phyloP scores from a whole-genome alignment of 2,329 filamentous ascomycete genomes.

The Fonsecaea pedrosoi region DNA sequence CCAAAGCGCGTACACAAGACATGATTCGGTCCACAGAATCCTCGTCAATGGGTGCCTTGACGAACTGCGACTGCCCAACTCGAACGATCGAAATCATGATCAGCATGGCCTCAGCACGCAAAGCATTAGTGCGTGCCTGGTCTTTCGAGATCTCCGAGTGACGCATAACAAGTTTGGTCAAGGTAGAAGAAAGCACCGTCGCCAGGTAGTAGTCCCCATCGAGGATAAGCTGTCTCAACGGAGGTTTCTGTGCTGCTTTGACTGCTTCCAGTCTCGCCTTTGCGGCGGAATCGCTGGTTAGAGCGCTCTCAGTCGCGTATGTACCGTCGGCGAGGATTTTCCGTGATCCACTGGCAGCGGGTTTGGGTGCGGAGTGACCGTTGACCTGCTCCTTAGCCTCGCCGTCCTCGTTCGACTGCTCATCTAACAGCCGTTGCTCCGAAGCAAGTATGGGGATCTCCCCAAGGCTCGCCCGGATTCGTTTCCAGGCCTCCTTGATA shows the following conservation, averaged over 20 bases:
- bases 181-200: slow-evolving; percentile 90
- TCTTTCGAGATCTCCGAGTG: slow-evolving; percentile 92
- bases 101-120: slow-evolving; percentile 96
- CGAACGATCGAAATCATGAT: slow-evolving; percentile 99
- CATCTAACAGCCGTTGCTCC: slow-evolving; percentile 88
- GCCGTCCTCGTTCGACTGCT: slow-evolving; percentile 73
- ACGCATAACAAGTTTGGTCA: slow-evolving; percentile 97
- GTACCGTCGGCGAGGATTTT: slow-evolving; percentile 96
- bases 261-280: slow-evolving; percentile 94
- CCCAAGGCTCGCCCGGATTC: slow-evolving; percentile 88
- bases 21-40: slow-evolving; percentile 98
- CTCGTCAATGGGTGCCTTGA: slow-evolving; percentile 95
- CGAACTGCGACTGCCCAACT: slow-evolving; percentile 97
- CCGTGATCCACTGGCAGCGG: slow-evolving; percentile 69
- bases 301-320: slow-evolving; percentile 93
- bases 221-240: slow-evolving; percentile 89
- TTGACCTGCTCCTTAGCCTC: slow-evolving; percentile 73
- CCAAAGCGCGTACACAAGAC: slow-evolving; percentile 91
- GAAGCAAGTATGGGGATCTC: slow-evolving; percentile 97
- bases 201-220: slow-evolving; percentile 97
- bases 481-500: slow-evolving; percentile 95
- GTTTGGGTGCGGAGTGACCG: slow-evolving; percentile 80
- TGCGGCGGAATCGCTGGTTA: slow-evolving; percentile 89
- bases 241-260: slow-evolving; percentile 95
- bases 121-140: slow-evolving; percentile 83